phyloP scores from a whole-genome alignment of 345 rosid genomes.

The Moringa oleifera region DNA sequence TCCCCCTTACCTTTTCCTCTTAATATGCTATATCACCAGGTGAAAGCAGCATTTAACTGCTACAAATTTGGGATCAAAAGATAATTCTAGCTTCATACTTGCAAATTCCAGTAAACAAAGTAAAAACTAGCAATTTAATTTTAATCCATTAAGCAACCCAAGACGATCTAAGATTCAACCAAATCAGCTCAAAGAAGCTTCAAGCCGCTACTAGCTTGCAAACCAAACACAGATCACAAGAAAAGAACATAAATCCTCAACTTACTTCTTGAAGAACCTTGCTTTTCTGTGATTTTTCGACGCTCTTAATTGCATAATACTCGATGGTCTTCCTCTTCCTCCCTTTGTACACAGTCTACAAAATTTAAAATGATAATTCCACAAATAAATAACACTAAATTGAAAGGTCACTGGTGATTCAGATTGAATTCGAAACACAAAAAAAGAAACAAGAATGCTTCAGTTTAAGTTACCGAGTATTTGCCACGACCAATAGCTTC shows the following conservation, averaged over 20 bases:
- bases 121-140: too few relatives aligned
- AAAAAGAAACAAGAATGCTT: neutral
- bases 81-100: neutral
- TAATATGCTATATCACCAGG: too few relatives aligned
- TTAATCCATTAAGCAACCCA: neutral
- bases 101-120: neutral
- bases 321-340: constrained; percentile 97
- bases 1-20: too few relatives aligned
- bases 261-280: constrained; percentile 96
- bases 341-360: constrained; percentile 87
- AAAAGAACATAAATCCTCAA: constrained; percentile 2
- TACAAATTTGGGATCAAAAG: neutral
- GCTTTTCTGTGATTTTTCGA: constrained; percentile 81
- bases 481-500: constrained; percentile 98
- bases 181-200: neutral
- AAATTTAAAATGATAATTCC: neutral
- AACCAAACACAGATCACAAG: constrained; percentile 6
- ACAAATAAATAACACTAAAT: neutral
- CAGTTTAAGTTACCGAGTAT: constrained; percentile 57
- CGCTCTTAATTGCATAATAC: constrained; percentile 93
- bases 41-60: too few relatives aligned
- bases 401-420: neutral
- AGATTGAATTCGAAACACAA: neutral
- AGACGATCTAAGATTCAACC: constrained; percentile 3
- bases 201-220: neutral